Evolutionary conservation across 176 grass and related monocot species (phyloP).

Genomic region (bread wheat (Triticum aestivum)): DNA sequence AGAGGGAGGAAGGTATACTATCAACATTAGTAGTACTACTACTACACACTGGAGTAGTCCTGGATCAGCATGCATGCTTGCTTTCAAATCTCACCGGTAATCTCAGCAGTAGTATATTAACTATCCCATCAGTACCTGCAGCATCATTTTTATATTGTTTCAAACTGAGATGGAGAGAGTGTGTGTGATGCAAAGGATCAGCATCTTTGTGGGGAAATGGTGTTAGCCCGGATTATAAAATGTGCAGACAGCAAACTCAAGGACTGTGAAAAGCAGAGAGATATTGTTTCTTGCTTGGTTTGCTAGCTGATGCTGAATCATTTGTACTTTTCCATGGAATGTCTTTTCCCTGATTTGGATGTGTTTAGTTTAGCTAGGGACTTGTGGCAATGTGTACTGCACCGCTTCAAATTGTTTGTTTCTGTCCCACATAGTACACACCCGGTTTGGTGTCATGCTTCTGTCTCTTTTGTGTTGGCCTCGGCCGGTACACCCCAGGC

Average conservation of each 20-base stretch:
- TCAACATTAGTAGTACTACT: not conserved
- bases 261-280: not conserved
- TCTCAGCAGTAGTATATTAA: not conserved
- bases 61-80: not conserved
- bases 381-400: not conserved
- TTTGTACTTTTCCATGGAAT: slow-evolving; percentile 15
- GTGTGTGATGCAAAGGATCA: not conserved
- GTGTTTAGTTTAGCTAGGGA: not conserved
- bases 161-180: not conserved
- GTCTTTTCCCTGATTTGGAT: not conserved
- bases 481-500: not conserved
- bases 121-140: not conserved
- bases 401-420: not conserved
- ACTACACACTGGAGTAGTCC: too few species aligned
- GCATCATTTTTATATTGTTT: not conserved
- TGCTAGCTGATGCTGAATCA: not conserved
- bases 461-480: not conserved
- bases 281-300: not conserved
- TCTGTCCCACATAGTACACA: not conserved
- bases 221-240: not conserved
- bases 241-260: not conserved
- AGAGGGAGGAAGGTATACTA: not conserved
- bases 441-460: not conserved
- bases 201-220: slow-evolving; percentile 18
- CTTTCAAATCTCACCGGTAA: not conserved